These are phyloP conservation scores for Mycogone perniciosa DNA, from an alignment of 2,329 filamentous ascomycete species.

Conservation along the genomic window DNA sequence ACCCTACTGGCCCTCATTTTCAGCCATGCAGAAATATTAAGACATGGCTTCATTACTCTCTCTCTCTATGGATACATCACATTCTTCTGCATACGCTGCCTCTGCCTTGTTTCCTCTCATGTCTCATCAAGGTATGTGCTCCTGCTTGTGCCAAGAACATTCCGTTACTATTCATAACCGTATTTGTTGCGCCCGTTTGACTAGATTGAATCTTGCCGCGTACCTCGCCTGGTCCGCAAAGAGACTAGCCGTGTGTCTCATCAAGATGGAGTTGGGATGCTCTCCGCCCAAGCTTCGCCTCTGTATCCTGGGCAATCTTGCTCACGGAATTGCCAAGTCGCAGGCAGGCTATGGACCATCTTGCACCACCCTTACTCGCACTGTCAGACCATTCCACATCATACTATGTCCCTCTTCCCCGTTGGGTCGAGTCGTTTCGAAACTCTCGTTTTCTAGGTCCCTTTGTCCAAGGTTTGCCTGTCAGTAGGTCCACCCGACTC, in stretches of 20 bases:
- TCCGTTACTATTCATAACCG: neutral
- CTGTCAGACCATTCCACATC: neutral
- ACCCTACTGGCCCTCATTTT: no score
- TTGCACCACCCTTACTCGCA: neutral
- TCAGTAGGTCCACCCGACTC: no score
- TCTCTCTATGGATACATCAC: no score
- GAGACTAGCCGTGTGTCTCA: constrained; percentile 16
- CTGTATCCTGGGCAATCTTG: neutral
- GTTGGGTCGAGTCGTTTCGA: neutral
- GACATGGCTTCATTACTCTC: no score
- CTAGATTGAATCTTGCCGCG: constrained; percentile 6
- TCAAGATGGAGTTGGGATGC: constrained; percentile 2
- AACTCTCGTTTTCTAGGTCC: no score
- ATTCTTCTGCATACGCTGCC: no score
- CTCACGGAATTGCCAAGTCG: neutral
- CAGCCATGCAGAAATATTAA: no score
- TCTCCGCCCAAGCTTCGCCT: constrained; percentile 7
- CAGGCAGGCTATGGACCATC: neutral
- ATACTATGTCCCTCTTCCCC: neutral
- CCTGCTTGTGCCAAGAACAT: no score
- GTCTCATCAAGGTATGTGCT: no score
- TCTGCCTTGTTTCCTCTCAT: no score
- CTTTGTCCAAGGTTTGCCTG: no score
- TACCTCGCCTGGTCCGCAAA: constrained; percentile 10
- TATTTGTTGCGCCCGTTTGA: constrained; percentile 7